A percentile compares a stretch with the other conserved stretches of the same genome.
Conservation (phyloP, 305 asterid species). For the Stenogyne calaminthoides region DNA sequence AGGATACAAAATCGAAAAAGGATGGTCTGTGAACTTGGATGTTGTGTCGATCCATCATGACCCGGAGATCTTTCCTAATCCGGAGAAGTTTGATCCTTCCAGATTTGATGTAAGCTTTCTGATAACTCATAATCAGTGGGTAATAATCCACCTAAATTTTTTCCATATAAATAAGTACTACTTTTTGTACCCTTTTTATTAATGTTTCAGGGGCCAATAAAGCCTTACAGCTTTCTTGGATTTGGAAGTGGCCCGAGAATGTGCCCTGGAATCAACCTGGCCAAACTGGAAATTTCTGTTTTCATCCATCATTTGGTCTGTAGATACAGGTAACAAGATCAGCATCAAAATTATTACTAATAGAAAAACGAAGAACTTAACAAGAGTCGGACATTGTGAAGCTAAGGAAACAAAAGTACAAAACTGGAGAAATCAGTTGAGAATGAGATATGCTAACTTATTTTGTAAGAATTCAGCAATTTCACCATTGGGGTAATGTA, state of each 20-base stretch:
- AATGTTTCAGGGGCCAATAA: slow-evolving; percentile 56
- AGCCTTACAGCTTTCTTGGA: slow-evolving; percentile 80
- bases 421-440: background rate
- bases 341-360: background rate
- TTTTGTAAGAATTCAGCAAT: background rate
- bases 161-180: background rate
- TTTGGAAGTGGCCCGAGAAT: slow-evolving; percentile 83
- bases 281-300: slow-evolving; percentile 69
- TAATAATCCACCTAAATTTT: background rate
- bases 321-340: slow-evolving; percentile 60
- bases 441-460: background rate
- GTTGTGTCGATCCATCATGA: slow-evolving; percentile 85
- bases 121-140: background rate
- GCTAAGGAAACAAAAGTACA: background rate
- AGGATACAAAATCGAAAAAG: slow-evolving; percentile 72
- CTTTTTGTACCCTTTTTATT: slow-evolving; percentile 4
- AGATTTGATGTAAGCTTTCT: slow-evolving; percentile 64
- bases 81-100: slow-evolving; percentile 76
- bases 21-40: slow-evolving; percentile 81
- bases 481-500: background rate
- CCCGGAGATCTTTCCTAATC: slow-evolving; percentile 58
- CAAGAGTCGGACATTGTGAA: background rate
- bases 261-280: slow-evolving; percentile 95
- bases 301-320: slow-evolving; percentile 78
- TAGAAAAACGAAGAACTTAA: background rate